phyloP scores from a whole-genome alignment of 1,284 basidiomycete genomes.

The Meripilus lineatus region DNA sequence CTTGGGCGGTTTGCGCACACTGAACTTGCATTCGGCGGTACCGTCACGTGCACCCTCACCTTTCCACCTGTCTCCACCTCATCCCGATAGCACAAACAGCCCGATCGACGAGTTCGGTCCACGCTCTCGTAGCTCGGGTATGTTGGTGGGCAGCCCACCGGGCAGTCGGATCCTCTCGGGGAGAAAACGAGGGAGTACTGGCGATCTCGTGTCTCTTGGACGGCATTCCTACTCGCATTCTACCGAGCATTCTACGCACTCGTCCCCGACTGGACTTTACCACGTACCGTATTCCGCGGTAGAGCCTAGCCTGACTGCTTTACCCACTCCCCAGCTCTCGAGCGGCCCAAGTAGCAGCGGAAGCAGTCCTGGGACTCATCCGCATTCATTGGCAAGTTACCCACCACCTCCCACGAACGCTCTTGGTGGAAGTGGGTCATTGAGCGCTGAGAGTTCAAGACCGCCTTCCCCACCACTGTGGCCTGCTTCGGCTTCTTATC shows the following conservation, averaged over 20 bases:
- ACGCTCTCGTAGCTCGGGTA: constrained; percentile 20
- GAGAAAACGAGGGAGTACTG: constrained; percentile 28
- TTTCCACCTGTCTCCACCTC: constrained; percentile 53
- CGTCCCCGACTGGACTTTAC: constrained; percentile 18
- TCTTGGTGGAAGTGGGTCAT: constrained; percentile 22
- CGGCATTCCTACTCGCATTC: constrained; percentile 15
- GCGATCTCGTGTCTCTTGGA: constrained; percentile 22
- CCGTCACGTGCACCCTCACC: constrained; percentile 67
- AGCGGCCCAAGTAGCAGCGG: constrained; percentile 55
- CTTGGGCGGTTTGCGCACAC: constrained; percentile 72
- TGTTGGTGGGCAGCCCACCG: constrained; percentile 40
- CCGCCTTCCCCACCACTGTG: constrained; percentile 43
- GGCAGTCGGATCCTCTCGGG: constrained; percentile 13
- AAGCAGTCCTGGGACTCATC: constrained; percentile 46
- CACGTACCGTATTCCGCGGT: constrained; percentile 14
- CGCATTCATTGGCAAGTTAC: constrained; percentile 30
- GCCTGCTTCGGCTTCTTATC: constrained; percentile 8
- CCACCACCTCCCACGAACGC: constrained; percentile 7
- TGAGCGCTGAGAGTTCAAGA: constrained; percentile 43
- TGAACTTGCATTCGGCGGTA: constrained; percentile 65
- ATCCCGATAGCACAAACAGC: constrained; percentile 31
- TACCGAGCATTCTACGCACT: constrained; percentile 8
- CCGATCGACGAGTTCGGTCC: constrained; percentile 34
- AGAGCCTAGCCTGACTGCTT: constrained; percentile 32
- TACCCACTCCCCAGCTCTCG: constrained; percentile 56